phyloP scores from a whole-genome alignment of 805 yeast species.

The Metschnikowia sp. region DNA sequence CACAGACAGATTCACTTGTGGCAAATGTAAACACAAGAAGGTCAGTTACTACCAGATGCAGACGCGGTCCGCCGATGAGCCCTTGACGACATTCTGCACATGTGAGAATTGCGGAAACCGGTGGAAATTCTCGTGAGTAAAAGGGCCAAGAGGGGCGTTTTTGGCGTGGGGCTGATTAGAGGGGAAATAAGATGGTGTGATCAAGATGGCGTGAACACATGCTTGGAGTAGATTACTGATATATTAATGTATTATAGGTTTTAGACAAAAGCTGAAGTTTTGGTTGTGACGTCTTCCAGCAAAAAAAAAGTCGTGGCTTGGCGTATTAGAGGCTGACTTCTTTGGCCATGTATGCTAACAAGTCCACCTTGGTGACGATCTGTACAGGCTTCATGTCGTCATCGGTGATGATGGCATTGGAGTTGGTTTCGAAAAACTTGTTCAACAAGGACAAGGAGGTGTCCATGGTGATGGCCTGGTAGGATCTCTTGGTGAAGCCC shows the following conservation, averaged over 20 bases:
- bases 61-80: constrained; percentile 98
- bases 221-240: background rate
- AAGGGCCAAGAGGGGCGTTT: no score
- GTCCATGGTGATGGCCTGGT: constrained; percentile 59
- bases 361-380: constrained; percentile 84
- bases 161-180: background rate
- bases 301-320: background rate
- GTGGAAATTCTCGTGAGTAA: constrained; percentile 83
- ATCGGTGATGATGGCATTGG: constrained; percentile 81
- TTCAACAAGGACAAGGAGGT: constrained; percentile 68
- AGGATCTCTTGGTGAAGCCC: constrained; percentile 59
- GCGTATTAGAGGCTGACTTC: constrained; percentile 14
- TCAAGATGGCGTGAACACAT: background rate
- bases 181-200: background rate
- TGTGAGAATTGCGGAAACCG: constrained; percentile 97
- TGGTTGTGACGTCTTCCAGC: background rate
- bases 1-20: constrained; percentile 95
- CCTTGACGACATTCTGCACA: constrained; percentile 95
- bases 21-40: constrained; percentile 95
- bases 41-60: constrained; percentile 97
- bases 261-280: background rate
- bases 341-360: constrained; percentile 53
- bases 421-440: constrained; percentile 78
- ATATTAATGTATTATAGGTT: constrained; percentile 2
- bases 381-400: constrained; percentile 68